Conservation (phyloP, 495 filamentous ascomycete genomes). For the Parachaetomium inaequale region DNA sequence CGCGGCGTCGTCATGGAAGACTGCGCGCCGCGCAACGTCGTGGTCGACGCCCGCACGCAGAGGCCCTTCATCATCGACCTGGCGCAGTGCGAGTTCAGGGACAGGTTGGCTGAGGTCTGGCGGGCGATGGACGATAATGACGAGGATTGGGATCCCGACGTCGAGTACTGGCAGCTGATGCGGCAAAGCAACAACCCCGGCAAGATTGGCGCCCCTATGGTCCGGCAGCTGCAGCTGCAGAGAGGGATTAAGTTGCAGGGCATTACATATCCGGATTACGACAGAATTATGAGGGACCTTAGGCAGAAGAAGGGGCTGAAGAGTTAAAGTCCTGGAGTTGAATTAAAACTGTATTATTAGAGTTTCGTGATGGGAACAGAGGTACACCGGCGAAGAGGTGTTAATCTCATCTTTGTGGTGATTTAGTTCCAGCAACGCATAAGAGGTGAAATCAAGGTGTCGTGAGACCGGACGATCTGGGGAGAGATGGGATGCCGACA, state of each 20-base stretch:
- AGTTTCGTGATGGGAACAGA: no score
- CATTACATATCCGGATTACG: not conserved
- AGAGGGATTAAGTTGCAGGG: not conserved
- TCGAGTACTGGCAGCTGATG: not conserved
- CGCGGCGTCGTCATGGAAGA: slow-evolving; percentile 5
- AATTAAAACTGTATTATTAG: no score
- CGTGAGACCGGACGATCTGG: no score
- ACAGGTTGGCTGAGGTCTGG: not conserved
- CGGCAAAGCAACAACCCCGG: not conserved
- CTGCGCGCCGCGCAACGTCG: slow-evolving; percentile 7
- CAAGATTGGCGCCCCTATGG: not conserved
- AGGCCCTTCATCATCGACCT: slow-evolving; percentile 9
- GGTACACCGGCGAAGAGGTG: no score
- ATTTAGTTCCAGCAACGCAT: no score
- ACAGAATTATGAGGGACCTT: not conserved
- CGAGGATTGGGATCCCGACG: not conserved
- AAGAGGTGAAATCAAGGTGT: no score
- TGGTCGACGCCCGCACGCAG: not conserved
- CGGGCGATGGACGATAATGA: not conserved
- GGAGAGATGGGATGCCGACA: no score
- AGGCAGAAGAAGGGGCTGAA: not conserved
- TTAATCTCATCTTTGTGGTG: no score
- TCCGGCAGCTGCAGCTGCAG: not conserved
- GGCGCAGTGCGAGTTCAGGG: not conserved
- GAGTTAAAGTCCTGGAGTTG: no score